phyloP scores from a whole-genome alignment of 1,284 basidiomycete species.

The Fomitopsis pinicola region DNA sequence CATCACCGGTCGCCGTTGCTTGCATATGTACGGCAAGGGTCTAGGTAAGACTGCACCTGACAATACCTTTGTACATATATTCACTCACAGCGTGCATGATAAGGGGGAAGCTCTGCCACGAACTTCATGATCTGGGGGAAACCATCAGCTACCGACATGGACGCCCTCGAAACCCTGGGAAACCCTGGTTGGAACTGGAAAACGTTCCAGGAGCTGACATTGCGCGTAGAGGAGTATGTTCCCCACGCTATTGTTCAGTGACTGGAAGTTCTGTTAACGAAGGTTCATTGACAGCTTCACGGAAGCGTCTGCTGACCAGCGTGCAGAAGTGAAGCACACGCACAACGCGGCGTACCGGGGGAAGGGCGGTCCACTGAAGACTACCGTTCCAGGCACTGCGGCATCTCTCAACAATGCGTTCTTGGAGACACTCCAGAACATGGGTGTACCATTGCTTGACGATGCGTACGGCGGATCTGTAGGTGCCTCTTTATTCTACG shows the following conservation, averaged over 20 bases:
- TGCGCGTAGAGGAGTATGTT: constrained; percentile 16
- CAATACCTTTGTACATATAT: constrained; percentile 7
- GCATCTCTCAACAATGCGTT: too few relatives aligned
- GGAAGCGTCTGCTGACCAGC: constrained; percentile 9
- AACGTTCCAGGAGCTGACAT: constrained; percentile 12
- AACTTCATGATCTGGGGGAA: constrained; percentile 20
- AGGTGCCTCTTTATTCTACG: too few relatives aligned
- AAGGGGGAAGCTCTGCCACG: constrained; percentile 18
- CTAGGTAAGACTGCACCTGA: background rate
- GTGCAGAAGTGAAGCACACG: too few relatives aligned
- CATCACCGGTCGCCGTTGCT: background rate
- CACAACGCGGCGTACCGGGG: too few relatives aligned
- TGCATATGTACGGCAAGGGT: background rate
- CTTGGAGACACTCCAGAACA: too few relatives aligned
- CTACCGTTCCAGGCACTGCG: too few relatives aligned
- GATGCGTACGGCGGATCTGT: too few relatives aligned
- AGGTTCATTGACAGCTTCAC: constrained; percentile 8
- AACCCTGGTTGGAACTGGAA: constrained; percentile 25
- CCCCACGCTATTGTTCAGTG: constrained; percentile 21
- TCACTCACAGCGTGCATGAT: background rate
- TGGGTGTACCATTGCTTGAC: too few relatives aligned
- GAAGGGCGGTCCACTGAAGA: too few relatives aligned
- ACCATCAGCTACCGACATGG: constrained; percentile 15
- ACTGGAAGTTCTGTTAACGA: constrained; percentile 14
- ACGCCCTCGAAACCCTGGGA: constrained; percentile 20